Percentiles rank a stretch among this genome's conserved stretches.
Conservation (phyloP, 2,329 filamentous ascomycete genomes). For the Penicillium sp. region DNA sequence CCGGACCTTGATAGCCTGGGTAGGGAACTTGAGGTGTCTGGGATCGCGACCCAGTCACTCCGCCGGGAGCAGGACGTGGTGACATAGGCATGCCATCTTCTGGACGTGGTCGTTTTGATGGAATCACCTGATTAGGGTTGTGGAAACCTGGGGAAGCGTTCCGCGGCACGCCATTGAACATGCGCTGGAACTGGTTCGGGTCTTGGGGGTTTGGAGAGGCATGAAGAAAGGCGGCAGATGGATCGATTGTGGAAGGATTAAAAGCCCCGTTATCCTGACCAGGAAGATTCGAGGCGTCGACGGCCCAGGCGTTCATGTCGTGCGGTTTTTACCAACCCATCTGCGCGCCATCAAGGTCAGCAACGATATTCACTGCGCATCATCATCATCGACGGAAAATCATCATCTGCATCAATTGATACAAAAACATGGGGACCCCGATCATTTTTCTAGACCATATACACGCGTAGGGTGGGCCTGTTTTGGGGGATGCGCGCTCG, state of each 20-base stretch:
- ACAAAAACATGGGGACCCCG: neutral
- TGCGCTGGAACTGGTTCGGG: conserved; percentile 57
- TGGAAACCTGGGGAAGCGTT: conserved; percentile 78
- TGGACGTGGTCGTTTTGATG: conserved; percentile 81
- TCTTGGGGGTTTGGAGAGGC: conserved; percentile 49
- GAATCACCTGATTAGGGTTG: conserved; percentile 78
- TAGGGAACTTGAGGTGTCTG: conserved; percentile 83
- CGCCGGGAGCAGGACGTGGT: conserved; percentile 71
- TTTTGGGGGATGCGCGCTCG: conserved; percentile 23
- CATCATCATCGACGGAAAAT: conserved; percentile 24
- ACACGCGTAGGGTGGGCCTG: conserved; percentile 22
- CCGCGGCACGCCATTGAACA: conserved; percentile 83
- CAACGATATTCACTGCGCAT: conserved; percentile 6
- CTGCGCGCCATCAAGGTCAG: conserved; percentile 31
- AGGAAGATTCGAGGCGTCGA: conserved; percentile 49
- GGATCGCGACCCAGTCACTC: conserved; percentile 79
- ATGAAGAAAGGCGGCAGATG: conserved; percentile 50
- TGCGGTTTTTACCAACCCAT: conserved; percentile 48
- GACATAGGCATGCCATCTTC: conserved; percentile 85
- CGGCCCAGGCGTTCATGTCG: conserved; percentile 55
- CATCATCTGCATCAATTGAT: conserved; percentile 19
- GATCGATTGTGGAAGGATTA: conserved; percentile 47
- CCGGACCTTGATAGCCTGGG: conserved; percentile 67
- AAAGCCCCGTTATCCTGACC: conserved; percentile 52
- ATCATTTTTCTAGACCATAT: conserved; percentile 3